Evolutionary conservation across 257 asterid genomes (phyloP).

Genomic region (Solanum microdontum): DNA sequence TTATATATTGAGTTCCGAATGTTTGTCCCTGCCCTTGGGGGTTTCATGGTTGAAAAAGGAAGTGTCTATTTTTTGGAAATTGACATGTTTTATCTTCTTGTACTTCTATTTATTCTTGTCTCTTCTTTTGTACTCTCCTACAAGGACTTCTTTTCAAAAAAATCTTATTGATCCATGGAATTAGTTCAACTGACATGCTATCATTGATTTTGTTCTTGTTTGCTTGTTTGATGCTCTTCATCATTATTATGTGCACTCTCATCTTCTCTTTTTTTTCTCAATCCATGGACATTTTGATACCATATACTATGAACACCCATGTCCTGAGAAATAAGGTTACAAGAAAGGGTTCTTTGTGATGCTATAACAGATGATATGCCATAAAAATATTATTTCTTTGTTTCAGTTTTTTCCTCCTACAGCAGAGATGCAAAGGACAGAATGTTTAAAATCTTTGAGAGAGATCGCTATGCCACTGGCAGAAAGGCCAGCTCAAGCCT

Average conservation of each 20-base stretch:
- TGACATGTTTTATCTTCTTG: background rate
- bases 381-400: slow-evolving; percentile 5
- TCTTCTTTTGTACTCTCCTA: background rate
- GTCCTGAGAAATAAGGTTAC: background rate
- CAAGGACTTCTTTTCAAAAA: background rate
- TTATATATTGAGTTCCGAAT: background rate
- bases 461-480: slow-evolving; percentile 77
- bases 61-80: background rate
- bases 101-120: background rate
- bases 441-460: slow-evolving; percentile 75
- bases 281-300: background rate
- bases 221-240: background rate
- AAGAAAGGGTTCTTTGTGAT: background rate
- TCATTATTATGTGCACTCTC: background rate
- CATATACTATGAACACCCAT: background rate
- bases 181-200: background rate
- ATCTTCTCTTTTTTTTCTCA: background rate
- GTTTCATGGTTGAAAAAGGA: background rate
- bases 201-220: background rate
- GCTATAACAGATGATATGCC: slow-evolving; percentile 10
- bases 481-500: slow-evolving; percentile 66
- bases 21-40: background rate
- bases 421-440: slow-evolving; percentile 81
- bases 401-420: slow-evolving; percentile 77
- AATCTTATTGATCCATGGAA: background rate